Base-by-base conservation (phyloP, 805 yeast species). In the Yamadazyma insecticola region DNA sequence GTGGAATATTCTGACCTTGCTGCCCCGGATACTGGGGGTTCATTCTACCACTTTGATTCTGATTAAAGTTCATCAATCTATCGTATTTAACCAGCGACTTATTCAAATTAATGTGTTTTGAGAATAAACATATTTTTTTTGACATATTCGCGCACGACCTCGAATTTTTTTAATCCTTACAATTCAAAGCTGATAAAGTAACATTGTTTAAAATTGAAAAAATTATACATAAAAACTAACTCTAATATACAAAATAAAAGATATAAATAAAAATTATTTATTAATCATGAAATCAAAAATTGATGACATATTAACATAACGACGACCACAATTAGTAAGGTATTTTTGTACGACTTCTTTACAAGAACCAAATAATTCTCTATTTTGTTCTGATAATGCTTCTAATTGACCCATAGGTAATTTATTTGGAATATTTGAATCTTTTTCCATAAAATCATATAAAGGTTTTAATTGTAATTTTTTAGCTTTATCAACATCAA, bases 291-390 rank as follows among this genome's bases (percentile, higher is more conserved):
- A 75, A 30, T 71, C 81, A 55, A 89, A 89, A n/a, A 89, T 78
- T 14, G 74, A 62, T 6, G 78, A 78, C 84, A 90, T 78, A 51
- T 86, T 84, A 30, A 89, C 97, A 55, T 78, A 88, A 29, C 96
- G 70, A 44, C 96, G 78, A 4, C 95, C 97, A 59, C 90, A 83
- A 40, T 83, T 83, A 30, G 67, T 67, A 43, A 90, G 58, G 47
- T 89, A 90, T 55, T 78, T 78, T 42, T 76, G 73, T 1, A 83
- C 83, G 2, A 86, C 80, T 8, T 65, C 62, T 28, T 71, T 66
- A 40, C 75, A 73, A 5, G 57, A 45, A 12, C 55, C 71, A 46
- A 88, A 81, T 13, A 73, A 47, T 9, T 62, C 76, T 31, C 88
- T 64, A 50, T 87, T 89, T 48, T 83, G 95, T 51, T 83, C 95